Evolutionary conservation across 768 basidiomycete genomes (phyloP).

Genomic region (Hericium erinaceus): DNA sequence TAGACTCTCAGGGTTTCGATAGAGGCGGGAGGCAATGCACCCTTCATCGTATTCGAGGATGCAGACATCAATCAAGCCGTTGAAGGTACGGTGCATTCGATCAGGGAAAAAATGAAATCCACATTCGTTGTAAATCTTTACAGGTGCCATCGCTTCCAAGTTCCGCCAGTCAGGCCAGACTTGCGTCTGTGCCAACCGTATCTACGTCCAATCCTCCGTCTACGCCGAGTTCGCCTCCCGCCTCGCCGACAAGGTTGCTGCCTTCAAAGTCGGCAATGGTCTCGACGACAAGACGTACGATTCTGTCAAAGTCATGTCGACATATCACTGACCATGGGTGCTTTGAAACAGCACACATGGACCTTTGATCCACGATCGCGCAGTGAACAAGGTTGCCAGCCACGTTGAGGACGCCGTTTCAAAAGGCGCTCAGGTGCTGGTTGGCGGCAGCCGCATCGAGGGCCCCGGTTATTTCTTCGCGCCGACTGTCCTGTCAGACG

Average conservation of each 20-base stretch:
- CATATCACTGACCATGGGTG: not conserved
- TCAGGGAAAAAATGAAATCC: too few relatives aligned
- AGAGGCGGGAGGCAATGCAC: slow-evolving; percentile 91
- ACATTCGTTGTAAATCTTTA: too few relatives aligned
- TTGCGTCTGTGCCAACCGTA: slow-evolving; percentile 82
- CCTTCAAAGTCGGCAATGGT: slow-evolving; percentile 85
- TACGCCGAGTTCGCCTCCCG: slow-evolving; percentile 90
- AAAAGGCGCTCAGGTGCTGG: slow-evolving; percentile 78
- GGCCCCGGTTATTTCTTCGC: slow-evolving; percentile 61
- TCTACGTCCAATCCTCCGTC: slow-evolving; percentile 84
- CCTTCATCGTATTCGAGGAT: slow-evolving; percentile 96
- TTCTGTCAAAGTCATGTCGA: not conserved
- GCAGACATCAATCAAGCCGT: slow-evolving; percentile 91
- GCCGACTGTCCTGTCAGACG: slow-evolving; percentile 86
- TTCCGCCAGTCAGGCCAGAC: slow-evolving; percentile 81
- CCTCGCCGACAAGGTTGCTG: slow-evolving; percentile 73
- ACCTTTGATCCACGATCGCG: slow-evolving; percentile 83
- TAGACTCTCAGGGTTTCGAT: slow-evolving; percentile 42
- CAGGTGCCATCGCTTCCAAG: slow-evolving; percentile 68
- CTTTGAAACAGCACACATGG: slow-evolving; percentile 70
- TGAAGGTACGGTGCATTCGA: slow-evolving; percentile 40
- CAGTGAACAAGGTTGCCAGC: slow-evolving; percentile 72
- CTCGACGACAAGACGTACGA: slow-evolving; percentile 68
- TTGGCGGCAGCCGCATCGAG: slow-evolving; percentile 72
- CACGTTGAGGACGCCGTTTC: slow-evolving; percentile 86